phyloP scores from a whole-genome alignment of 2,329 filamentous ascomycete species.

The Colletotrichum lindemuthianum region DNA sequence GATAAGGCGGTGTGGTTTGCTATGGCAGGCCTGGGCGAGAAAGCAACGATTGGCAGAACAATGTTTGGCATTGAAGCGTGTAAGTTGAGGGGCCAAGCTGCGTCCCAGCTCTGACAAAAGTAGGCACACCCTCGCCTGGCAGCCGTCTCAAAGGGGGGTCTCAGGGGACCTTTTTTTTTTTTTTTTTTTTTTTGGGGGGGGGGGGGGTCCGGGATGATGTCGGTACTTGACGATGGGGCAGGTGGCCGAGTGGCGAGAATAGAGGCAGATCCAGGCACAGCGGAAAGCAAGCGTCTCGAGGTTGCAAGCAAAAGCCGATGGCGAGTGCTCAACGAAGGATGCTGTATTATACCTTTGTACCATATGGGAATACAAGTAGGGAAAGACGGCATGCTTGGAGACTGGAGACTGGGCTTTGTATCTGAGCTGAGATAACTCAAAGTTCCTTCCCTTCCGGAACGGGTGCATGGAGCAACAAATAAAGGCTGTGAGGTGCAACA shows the following conservation, averaged over 20 bases:
- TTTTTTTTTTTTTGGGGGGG: constrained; percentile 6
- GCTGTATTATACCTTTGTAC: too few relatives aligned
- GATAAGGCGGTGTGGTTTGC: too few relatives aligned
- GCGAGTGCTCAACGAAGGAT: background rate
- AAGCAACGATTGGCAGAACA: background rate
- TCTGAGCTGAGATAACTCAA: too few relatives aligned
- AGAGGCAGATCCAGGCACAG: constrained; percentile 21
- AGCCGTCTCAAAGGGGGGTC: constrained; percentile 17
- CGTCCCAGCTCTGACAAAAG: constrained; percentile 5
- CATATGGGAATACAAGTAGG: background rate
- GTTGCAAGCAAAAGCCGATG: background rate
- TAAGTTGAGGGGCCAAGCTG: constrained; percentile 22
- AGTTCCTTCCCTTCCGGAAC: too few relatives aligned
- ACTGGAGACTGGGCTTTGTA: too few relatives aligned
- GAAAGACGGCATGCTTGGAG: background rate
- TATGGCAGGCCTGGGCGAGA: too few relatives aligned
- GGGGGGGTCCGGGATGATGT: constrained; percentile 21
- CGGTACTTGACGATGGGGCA: constrained; percentile 13
- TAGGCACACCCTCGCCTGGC: constrained; percentile 15
- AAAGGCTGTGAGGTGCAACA: too few relatives aligned
- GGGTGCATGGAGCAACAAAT: too few relatives aligned
- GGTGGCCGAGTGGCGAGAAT: constrained; percentile 21
- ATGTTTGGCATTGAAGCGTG: constrained; percentile 19
- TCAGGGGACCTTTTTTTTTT: constrained; percentile 16
- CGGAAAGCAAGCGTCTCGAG: constrained; percentile 3